Percentiles rank a stretch among this genome's conserved stretches.
Conservation (phyloP, 768 basidiomycete genomes). For the Boletellus sp. region DNA sequence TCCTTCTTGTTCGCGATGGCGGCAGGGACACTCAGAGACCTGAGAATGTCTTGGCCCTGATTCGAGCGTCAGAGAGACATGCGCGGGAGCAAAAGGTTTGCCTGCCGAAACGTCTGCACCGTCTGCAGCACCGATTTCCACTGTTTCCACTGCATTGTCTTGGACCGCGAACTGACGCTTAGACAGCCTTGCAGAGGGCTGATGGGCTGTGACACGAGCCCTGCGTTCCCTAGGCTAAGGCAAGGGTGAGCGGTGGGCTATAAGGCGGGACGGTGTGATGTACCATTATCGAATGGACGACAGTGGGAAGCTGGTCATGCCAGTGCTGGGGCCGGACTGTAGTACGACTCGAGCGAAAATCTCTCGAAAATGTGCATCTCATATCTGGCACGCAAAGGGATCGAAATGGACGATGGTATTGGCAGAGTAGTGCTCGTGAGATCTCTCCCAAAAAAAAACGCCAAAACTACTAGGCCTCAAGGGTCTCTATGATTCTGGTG, state of each 20-base stretch:
- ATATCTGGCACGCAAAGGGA: too few relatives aligned
- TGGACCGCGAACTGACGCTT: slow-evolving; percentile 51
- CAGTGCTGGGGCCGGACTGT: too few relatives aligned
- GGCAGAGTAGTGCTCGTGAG: too few relatives aligned
- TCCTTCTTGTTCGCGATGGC: slow-evolving; percentile 55
- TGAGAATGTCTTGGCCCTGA: slow-evolving; percentile 46
- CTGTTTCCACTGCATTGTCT: slow-evolving; percentile 44
- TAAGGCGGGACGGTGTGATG: neutral
- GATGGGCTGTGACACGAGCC: slow-evolving; percentile 44
- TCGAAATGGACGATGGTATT: too few relatives aligned
- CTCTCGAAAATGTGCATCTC: too few relatives aligned
- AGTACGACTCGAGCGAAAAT: too few relatives aligned
- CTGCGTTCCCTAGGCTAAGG: slow-evolving; percentile 36
- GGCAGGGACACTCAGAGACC: slow-evolving; percentile 30
- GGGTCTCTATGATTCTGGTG: slow-evolving; percentile 5
- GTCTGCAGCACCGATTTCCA: slow-evolving; percentile 41
- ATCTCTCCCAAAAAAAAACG: too few relatives aligned
- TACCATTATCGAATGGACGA: slow-evolving; percentile 20
- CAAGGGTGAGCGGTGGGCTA: slow-evolving; percentile 8
- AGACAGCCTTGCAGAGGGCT: slow-evolving; percentile 46
- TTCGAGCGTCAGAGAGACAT: neutral
- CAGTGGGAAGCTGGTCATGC: neutral
- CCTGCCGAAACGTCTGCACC: slow-evolving; percentile 40
- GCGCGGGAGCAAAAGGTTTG: neutral
- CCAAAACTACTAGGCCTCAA: slow-evolving; percentile 4